These are phyloP conservation scores for Melampsora larici-populina DNA, from an alignment of 1,284 basidiomycete genomes.

Conservation along the genomic window DNA sequence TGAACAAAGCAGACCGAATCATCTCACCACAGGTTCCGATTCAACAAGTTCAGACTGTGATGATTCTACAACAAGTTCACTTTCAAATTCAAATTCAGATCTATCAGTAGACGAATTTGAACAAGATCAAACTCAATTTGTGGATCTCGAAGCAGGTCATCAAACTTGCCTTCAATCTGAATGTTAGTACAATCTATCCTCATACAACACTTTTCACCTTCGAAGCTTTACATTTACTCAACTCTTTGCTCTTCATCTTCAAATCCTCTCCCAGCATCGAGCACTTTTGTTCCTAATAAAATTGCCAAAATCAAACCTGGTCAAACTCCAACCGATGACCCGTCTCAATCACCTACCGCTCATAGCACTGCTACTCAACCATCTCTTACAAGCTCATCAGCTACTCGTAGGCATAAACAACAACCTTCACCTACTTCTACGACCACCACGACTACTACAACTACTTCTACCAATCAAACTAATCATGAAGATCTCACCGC, in stretches of 20 bases:
- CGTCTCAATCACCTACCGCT: neutral
- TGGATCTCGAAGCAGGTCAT: neutral
- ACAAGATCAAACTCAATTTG: neutral
- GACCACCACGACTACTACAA: neutral
- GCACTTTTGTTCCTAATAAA: slow-evolving; percentile 25
- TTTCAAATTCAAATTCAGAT: slow-evolving; percentile 3
- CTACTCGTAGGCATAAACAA: neutral
- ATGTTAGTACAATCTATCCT: neutral
- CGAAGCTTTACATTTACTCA: neutral
- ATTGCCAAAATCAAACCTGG: slow-evolving; percentile 26
- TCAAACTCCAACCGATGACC: slow-evolving; percentile 30
- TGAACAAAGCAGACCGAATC: neutral
- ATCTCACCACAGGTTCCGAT: too few relatives aligned
- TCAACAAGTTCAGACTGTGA: neutral
- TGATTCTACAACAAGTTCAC: neutral
- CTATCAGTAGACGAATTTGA: neutral
- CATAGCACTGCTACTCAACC: neutral
- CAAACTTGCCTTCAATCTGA: neutral
- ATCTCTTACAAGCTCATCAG: neutral
- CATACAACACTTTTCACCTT: neutral
- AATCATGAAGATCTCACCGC: neutral
- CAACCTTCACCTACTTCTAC: slow-evolving; percentile 13
- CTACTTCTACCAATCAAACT: neutral
- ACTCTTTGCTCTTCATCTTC: neutral
- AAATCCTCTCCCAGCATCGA: neutral